A percentile compares a stretch with the other conserved stretches of the same genome.
Conservation (phyloP, 805 yeast genomes). For the Candida sithepensis region DNA sequence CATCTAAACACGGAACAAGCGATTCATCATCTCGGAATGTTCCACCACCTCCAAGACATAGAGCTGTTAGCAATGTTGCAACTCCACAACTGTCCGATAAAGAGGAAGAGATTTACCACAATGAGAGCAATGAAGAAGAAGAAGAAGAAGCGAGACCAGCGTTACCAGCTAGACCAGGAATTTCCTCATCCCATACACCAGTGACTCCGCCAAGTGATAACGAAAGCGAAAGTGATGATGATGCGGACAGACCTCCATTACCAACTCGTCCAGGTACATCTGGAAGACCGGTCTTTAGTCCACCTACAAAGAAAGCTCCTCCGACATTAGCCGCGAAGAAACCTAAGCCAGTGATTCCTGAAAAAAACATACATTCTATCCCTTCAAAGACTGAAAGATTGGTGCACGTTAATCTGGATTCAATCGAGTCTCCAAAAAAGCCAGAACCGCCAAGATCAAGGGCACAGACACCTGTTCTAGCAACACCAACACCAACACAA, state of each 20-base stretch:
- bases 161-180: neutral
- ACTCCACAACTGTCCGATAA: conserved; percentile 1
- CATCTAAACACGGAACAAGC: neutral
- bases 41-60: conserved; percentile 8
- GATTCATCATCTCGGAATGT: neutral
- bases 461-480: neutral
- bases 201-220: neutral
- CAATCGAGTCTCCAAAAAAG: neutral
- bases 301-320: neutral
- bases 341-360: conserved; percentile 3
- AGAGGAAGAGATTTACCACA: conserved; percentile 1
- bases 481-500: too few relatives aligned
- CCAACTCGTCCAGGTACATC: conserved; percentile 19
- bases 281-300: neutral
- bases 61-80: neutral
- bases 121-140: neutral
- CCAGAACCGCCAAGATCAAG: conserved; percentile 15
- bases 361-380: neutral
- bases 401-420: neutral
- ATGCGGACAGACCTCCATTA: conserved; percentile 26
- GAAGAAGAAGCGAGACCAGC: neutral
- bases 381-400: neutral
- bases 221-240: conserved; percentile 5
- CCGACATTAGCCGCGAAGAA: conserved; percentile 5
- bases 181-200: neutral